Evolutionary conservation across 495 filamentous ascomycete genomes (phyloP), one percentile per base, ranked within the genome.

Genomic region (Neurospora cerealis): DNA sequence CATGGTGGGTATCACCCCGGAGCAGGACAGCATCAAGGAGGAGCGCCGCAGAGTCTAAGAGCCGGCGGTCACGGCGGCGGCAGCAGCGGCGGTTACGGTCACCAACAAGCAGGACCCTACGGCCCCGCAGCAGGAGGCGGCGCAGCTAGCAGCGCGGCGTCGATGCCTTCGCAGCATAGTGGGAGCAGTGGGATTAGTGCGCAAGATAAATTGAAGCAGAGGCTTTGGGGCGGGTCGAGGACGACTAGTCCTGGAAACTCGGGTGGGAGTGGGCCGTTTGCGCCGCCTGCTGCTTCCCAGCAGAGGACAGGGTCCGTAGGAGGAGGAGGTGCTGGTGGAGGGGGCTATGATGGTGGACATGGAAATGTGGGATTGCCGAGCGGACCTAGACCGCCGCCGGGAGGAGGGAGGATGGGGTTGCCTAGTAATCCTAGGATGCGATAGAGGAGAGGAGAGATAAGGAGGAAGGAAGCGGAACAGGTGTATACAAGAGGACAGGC

Each of bases 21-120:
- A 92, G 90, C 74, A 92, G 94, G 81, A 82, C 91, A 21, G 87
- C 86, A 4, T 92, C 91, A 6, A 93, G 44, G n/a, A 48, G 44
- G 44, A 11, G 92, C 73, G 6, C 48, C 48, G 6, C 48, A 60
- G 1, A 60, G 48, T 4, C 24, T 91, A 93, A 78, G 92, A 95
- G 83, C 83, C 73, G 76, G 75, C 32, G 81, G 72, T 24, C 76
- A 74, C 54, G 78, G 80, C n/a, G 34, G 36, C 24, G 10, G 24
- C 71, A 39, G 48, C 42, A 39, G n/a, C 38, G 69, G 73, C 77
- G 81, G 72, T 24, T 77, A 74, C 54, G 78, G 80, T 70, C 48
- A 60, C 1, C 48, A 60, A 60, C 48, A 60, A 60, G 2, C 48
- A 76, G 54, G 74, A 75, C 69, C 78, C 78, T 71, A 80, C 78